Percentiles rank a stretch among this genome's conserved stretches.
phyloP scores from a whole-genome alignment of 495 filamentous ascomycete species.

The Aspergillus sclerotiicarbonarius region DNA sequence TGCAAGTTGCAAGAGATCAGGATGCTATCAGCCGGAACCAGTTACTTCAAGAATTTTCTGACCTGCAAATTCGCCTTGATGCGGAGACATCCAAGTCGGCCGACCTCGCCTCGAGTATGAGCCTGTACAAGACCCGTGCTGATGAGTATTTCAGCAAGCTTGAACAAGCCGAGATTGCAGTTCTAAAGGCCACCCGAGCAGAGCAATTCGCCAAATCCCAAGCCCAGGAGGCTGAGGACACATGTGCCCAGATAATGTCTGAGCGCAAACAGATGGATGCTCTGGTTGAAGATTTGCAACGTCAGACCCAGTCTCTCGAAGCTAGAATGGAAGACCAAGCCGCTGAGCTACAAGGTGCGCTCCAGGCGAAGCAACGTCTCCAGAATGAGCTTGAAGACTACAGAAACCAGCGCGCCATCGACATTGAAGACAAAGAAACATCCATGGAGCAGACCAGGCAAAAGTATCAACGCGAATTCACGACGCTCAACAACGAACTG shows the following conservation, averaged over 20 bases:
- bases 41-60: constrained; percentile 87
- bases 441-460: constrained; percentile 96
- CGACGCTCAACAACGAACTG: constrained; percentile 82
- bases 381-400: constrained; percentile 99
- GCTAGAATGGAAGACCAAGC: constrained; percentile 90
- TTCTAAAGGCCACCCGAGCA: constrained; percentile 85
- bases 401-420: constrained; percentile 87
- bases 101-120: constrained; percentile 80
- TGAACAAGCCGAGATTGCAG: constrained; percentile 93
- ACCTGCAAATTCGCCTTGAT: constrained; percentile 91
- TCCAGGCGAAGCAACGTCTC: constrained; percentile 89
- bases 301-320: constrained; percentile 82
- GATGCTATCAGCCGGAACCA: constrained; percentile 81
- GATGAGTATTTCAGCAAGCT: constrained; percentile 98
- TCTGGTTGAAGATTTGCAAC: constrained; percentile 85
- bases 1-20: constrained; percentile 73
- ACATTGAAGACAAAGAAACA: constrained; percentile 94
- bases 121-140: constrained; percentile 86
- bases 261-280: constrained; percentile 89
- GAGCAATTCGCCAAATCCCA: constrained; percentile 93
- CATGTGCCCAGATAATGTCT: constrained; percentile 83
- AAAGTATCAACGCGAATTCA: constrained; percentile 95
- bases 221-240: constrained; percentile 85
- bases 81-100: constrained; percentile 80
- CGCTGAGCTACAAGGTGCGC: constrained; percentile 79